Conservation (phyloP, 495 filamentous ascomycete species). For the Podospora didyma region DNA sequence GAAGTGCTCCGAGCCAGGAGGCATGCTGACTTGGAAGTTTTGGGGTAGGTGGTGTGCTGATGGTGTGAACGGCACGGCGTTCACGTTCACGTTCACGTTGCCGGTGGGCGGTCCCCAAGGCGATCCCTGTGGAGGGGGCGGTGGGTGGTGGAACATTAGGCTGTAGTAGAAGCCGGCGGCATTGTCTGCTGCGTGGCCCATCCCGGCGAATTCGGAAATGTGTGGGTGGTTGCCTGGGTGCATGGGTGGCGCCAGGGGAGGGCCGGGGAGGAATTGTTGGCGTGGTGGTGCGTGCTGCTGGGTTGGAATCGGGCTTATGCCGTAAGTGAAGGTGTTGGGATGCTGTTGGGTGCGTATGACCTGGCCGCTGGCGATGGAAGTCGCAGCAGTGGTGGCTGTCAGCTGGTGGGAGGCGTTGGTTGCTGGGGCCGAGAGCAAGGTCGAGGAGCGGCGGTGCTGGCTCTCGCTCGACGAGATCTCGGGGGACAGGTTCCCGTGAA, state of each 20-base stretch:
- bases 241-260: not conserved
- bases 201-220: not conserved
- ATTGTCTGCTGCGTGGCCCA: not conserved
- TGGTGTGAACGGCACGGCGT: no score
- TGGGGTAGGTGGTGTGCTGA: no score
- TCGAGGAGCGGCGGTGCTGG: slow-evolving; percentile 12
- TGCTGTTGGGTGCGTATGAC: not conserved
- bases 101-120: no score
- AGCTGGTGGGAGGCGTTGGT: slow-evolving; percentile 13
- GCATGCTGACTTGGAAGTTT: no score
- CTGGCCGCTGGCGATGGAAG: slow-evolving; percentile 9
- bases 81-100: no score
- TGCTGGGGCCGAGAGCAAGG: slow-evolving; percentile 10
- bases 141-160: not conserved
- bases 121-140: not conserved
- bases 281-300: not conserved
- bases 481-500: slow-evolving; percentile 13
- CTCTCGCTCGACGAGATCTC: slow-evolving; percentile 18
- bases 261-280: not conserved
- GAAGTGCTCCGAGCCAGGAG: no score
- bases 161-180: not conserved
- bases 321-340: not conserved
- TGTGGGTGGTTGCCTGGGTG: not conserved
- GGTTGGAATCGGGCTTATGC: not conserved
- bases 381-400: slow-evolving; percentile 13